Conservation (phyloP, 164 flowering plant genomes). For the Taxillus chinensis region DNA sequence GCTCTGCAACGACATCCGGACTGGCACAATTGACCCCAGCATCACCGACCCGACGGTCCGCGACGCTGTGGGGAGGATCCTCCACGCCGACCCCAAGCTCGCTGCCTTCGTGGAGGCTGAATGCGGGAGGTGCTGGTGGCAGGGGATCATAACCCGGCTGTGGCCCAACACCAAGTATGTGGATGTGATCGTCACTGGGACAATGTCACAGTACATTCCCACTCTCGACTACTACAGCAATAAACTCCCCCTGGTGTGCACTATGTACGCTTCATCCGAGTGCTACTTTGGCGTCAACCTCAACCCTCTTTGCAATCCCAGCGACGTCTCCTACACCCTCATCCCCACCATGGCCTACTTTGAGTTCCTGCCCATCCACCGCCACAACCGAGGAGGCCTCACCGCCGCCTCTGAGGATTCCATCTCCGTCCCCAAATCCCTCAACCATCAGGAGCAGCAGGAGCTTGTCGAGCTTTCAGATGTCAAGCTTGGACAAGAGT, state of each 20-base stretch:
- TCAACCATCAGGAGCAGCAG: constrained; percentile 56
- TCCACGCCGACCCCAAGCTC: constrained; percentile 62
- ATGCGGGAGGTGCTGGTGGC: constrained; percentile 64
- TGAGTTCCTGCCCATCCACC: constrained; percentile 75
- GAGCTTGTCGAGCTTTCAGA: constrained; percentile 75
- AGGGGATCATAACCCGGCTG: constrained; percentile 78
- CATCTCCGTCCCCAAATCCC: constrained; percentile 40
- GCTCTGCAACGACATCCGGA: constrained; percentile 57
- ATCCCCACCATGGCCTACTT: constrained; percentile 90
- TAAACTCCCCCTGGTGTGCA: constrained; percentile 83
- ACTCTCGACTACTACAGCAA: constrained; percentile 83
- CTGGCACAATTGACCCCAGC: constrained; percentile 42
- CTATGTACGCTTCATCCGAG: constrained; percentile 96
- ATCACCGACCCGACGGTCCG: constrained; percentile 64
- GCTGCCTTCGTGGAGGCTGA: constrained; percentile 69
- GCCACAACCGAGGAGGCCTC: constrained; percentile 19
- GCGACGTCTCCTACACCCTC: constrained; percentile 83
- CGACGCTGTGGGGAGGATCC: constrained; percentile 49
- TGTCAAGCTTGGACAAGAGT: constrained; percentile 85
- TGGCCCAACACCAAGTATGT: constrained; percentile 97
- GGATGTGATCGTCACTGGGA: constrained; percentile 92
- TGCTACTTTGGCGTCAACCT: constrained; percentile 90
- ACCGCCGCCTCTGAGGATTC: constrained; percentile 22
- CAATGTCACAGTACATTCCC: constrained; percentile 96
- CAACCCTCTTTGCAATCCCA: constrained; percentile 72